Evolutionary conservation across 495 filamentous ascomycete species (phyloP).

Genomic region (Bryoglossum gracile): DNA sequence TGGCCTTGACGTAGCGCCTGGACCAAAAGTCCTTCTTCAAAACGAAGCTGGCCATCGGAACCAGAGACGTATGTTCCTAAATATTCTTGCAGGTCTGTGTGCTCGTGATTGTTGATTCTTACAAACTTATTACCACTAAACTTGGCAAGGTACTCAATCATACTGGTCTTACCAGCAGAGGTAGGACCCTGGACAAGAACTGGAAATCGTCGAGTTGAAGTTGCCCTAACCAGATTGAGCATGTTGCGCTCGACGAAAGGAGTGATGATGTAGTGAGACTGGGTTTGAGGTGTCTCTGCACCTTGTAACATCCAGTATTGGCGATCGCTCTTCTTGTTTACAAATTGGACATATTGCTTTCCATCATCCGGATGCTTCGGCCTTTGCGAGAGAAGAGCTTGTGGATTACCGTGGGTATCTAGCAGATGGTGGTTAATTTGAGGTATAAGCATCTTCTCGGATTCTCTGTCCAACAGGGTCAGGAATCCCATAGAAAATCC

Average conservation of each 20-base stretch:
- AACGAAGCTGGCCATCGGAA: conserved; percentile 72
- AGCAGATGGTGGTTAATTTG: conserved; percentile 78
- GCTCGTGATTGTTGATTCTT: conserved; percentile 98
- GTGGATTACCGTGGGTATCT: conserved; percentile 54
- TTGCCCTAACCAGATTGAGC: conserved; percentile 85
- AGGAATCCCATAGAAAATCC: conserved; percentile 98
- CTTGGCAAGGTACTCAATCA: conserved; percentile 97
- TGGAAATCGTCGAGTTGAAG: conserved; percentile 84
- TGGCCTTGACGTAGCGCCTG: conserved; percentile 86
- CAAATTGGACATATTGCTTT: conserved; percentile 71
- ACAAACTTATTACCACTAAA: conserved; percentile 95
- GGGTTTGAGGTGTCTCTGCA: conserved; percentile 52
- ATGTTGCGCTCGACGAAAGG: conserved; percentile 92
- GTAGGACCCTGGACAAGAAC: conserved; percentile 97
- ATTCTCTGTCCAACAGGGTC: conserved; percentile 72
- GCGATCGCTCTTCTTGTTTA: conserved; percentile 48
- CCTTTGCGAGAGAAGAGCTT: conserved; percentile 62
- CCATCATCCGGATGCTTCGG: conserved; percentile 70
- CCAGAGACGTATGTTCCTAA: conserved; percentile 89
- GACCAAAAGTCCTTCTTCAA: conserved; percentile 92
- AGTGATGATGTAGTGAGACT: conserved; percentile 91
- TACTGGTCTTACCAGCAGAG: conserved; percentile 94
- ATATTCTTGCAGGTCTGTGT: conserved; percentile 97
- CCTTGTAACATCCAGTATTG: conserved; percentile 91
- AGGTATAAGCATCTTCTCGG: conserved; percentile 68